Conservation (phyloP, 1,139 yeast species). For the Zygoascus sp. region DNA sequence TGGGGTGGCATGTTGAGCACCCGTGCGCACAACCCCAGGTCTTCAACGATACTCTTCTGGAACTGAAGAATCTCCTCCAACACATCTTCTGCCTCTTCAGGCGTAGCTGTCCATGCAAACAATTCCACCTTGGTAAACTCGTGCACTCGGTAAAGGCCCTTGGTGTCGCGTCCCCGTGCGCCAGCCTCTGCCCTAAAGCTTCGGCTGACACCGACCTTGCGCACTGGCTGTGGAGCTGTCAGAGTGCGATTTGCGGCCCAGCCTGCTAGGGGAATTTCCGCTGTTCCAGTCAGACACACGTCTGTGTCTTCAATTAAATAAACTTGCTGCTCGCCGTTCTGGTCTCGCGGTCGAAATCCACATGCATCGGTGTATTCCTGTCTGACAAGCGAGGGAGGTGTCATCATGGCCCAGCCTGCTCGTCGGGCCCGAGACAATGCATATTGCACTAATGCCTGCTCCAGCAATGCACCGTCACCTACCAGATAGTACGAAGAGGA, state of each 20-base stretch:
- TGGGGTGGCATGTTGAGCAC: slow-evolving; percentile 85
- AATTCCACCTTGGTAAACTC: slow-evolving; percentile 97
- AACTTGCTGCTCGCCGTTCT: slow-evolving; percentile 80
- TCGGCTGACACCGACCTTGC: slow-evolving; percentile 77
- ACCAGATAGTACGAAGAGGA: slow-evolving; percentile 82
- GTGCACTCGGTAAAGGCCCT: slow-evolving; percentile 91
- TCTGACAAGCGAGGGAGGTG: slow-evolving; percentile 85
- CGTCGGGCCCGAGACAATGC: slow-evolving; percentile 62
- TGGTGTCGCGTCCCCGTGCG: slow-evolving; percentile 88
- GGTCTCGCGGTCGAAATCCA: slow-evolving; percentile 93
- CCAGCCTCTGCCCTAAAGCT: slow-evolving; percentile 97
- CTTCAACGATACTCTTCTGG: slow-evolving; percentile 59
- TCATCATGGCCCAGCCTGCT: slow-evolving; percentile 63
- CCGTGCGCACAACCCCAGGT: slow-evolving; percentile 74
- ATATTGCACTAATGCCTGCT: slow-evolving; percentile 83
- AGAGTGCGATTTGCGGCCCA: slow-evolving; percentile 46
- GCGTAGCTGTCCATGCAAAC: slow-evolving; percentile 62
- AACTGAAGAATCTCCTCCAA: slow-evolving; percentile 59
- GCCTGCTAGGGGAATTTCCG: slow-evolving; percentile 93
- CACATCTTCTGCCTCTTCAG: slow-evolving; percentile 40
- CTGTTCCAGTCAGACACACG: slow-evolving; percentile 83
- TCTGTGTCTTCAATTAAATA: slow-evolving; percentile 51
- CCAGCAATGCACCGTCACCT: slow-evolving; percentile 84
- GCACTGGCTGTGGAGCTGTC: slow-evolving; percentile 43
- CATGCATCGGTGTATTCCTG: slow-evolving; percentile 78